Evolutionary conservation across 2,329 filamentous ascomycete genomes (phyloP).

Genomic region (Magnaporthales sp.): DNA sequence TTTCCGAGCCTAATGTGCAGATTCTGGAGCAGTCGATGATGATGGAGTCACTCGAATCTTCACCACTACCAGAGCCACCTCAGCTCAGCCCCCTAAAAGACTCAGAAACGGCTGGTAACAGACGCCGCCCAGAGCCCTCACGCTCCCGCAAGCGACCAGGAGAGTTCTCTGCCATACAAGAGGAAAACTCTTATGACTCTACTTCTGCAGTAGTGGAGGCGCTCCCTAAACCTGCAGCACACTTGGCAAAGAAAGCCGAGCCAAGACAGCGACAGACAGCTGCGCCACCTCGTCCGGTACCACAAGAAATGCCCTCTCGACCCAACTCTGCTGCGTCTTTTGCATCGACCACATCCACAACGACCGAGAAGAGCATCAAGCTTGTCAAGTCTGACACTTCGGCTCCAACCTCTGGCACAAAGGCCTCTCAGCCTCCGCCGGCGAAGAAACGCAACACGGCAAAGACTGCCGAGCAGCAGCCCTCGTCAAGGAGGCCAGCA

Average conservation of each 20-base stretch:
- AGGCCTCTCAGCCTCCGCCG: slow-evolving; percentile 1
- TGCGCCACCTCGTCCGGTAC: background rate
- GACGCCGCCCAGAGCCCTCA: slow-evolving; percentile 4
- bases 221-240: background rate
- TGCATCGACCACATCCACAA: slow-evolving; percentile 2
- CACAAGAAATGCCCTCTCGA: slow-evolving; percentile 1
- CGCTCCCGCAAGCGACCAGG: slow-evolving; percentile 18
- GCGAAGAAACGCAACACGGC: slow-evolving; percentile 5
- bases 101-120: slow-evolving; percentile 42
- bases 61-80: slow-evolving; percentile 36
- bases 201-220: slow-evolving; percentile 5
- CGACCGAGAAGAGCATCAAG: slow-evolving; percentile 2
- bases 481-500: background rate
- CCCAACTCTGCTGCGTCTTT: slow-evolving; percentile 9
- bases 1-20: slow-evolving; percentile 34
- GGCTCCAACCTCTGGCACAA: background rate
- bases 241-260: background rate
- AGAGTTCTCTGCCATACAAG: slow-evolving; percentile 35
- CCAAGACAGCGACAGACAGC: background rate
- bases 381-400: slow-evolving; percentile 1
- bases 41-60: slow-evolving; percentile 26
- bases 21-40: slow-evolving; percentile 34
- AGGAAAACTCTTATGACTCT: slow-evolving; percentile 38
- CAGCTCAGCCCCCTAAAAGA: slow-evolving; percentile 44
- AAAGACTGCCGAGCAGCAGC: slow-evolving; percentile 5